Conservation (phyloP, 768 basidiomycete genomes). For the Collybia sordida region DNA sequence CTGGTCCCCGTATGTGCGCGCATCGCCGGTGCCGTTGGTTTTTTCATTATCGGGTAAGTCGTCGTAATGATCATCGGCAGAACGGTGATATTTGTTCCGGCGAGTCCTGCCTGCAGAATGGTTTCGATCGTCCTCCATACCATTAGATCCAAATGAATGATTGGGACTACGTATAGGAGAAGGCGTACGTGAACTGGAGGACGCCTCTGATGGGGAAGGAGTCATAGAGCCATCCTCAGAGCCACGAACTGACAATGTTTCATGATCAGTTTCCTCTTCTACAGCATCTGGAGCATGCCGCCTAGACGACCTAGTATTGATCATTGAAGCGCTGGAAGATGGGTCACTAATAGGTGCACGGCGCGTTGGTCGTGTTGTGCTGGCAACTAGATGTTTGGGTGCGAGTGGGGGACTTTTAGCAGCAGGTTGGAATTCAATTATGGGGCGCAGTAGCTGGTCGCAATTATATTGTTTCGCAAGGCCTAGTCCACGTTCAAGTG, state of each 20-base stretch:
- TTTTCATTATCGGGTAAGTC: constrained; percentile 45
- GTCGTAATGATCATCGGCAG: constrained; percentile 44
- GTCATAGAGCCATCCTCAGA: constrained; percentile 92
- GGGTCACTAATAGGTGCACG: constrained; percentile 40
- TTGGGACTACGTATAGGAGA: constrained; percentile 73
- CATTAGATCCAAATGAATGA: constrained; percentile 43
- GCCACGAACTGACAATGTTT: constrained; percentile 63
- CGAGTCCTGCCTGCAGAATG: constrained; percentile 30
- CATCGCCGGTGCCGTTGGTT: constrained; percentile 48
- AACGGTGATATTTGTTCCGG: constrained; percentile 49
- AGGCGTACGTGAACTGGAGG: constrained; percentile 91
- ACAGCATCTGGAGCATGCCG: constrained; percentile 45
- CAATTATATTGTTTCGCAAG: constrained; percentile 94
- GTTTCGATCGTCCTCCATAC: constrained; percentile 37
- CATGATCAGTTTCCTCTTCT: constrained; percentile 62
- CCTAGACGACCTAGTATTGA: constrained; percentile 63
- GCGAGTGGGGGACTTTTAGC: constrained; percentile 92
- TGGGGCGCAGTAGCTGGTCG: constrained; percentile 81
- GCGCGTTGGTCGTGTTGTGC: constrained; percentile 53
- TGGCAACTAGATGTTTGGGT: constrained; percentile 91
- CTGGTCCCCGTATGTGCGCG: constrained; percentile 86
- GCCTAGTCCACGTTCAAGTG: constrained; percentile 82
- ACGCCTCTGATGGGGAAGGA: constrained; percentile 82
- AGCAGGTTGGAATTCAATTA: constrained; percentile 91
- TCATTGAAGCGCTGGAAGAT: constrained; percentile 27